A percentile compares a stretch with the other conserved stretches of the same genome.
Evolutionary conservation across 2,329 filamentous ascomycete species (phyloP).

Genomic region (Venturia nashicola): DNA sequence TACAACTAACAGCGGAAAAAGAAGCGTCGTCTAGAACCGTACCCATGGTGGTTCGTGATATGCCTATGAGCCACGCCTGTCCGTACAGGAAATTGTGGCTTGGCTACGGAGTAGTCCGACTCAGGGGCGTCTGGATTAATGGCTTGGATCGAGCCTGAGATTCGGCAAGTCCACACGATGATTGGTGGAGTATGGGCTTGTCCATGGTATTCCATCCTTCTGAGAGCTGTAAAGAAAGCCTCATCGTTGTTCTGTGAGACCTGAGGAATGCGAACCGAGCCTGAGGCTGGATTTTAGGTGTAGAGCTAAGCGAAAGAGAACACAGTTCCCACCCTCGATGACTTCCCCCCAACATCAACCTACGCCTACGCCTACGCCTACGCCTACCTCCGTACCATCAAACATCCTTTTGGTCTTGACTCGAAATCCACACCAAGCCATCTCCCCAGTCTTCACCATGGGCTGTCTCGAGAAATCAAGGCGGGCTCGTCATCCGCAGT

Average conservation of each 20-base stretch:
- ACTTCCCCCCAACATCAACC: neutral
- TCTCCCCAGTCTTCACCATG: neutral
- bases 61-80: no score
- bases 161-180: neutral
- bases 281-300: neutral
- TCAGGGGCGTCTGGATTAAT: neutral
- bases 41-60: neutral
- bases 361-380: no score
- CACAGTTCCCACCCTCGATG: neutral
- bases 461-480: neutral
- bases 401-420: neutral
- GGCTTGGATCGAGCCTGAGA: neutral
- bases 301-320: neutral
- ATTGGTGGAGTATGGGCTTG: neutral
- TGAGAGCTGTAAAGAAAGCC: neutral
- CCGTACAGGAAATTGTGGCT: neutral
- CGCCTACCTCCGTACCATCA: neutral
- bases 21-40: neutral
- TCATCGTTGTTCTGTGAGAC: neutral
- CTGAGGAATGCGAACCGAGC: neutral
- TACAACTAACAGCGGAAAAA: neutral
- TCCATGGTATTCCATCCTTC: neutral
- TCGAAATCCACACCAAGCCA: neutral
- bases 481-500: neutral
- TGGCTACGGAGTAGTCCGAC: neutral